A percentile compares a stretch with the other conserved stretches of the same genome.
Evolutionary conservation across 176 grass and related monocot species (phyloP).

Genomic region (Coix lacrymajobi): DNA sequence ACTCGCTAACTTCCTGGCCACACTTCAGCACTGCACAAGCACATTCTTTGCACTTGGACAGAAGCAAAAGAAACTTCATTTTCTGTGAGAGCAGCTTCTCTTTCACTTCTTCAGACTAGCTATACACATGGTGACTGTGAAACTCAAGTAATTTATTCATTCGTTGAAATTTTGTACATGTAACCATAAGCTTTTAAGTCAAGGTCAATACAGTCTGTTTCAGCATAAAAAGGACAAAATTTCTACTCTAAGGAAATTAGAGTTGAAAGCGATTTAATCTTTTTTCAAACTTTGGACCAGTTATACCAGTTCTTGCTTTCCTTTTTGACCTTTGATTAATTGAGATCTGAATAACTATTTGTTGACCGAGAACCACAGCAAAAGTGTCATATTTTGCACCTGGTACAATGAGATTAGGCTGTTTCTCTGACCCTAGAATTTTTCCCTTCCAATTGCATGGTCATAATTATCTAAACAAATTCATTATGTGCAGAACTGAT

Average conservation of each 20-base stretch:
- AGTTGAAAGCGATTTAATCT: background rate
- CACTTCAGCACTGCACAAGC: conserved; percentile 27
- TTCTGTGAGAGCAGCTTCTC: conserved; percentile 28
- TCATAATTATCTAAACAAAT: background rate
- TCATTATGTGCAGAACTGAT: background rate
- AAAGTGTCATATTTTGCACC: conserved; percentile 27
- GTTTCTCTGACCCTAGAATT: background rate
- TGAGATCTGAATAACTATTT: conserved; percentile 13
- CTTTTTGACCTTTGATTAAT: conserved; percentile 20
- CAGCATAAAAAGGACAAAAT: conserved; percentile 23
- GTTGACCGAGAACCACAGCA: conserved; percentile 29
- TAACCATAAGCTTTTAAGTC: conserved; percentile 12
- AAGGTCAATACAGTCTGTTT: conserved; percentile 11
- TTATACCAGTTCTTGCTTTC: background rate
- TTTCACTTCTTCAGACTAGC: conserved; percentile 23
- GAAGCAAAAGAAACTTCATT: conserved; percentile 44
- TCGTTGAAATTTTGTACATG: background rate
- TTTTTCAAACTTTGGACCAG: conserved; percentile 46
- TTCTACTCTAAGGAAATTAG: background rate
- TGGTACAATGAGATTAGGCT: conserved; percentile 12
- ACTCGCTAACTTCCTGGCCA: conserved; percentile 30
- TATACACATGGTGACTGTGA: conserved; percentile 2
- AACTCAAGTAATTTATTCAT: conserved; percentile 1
- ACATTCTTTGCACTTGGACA: conserved; percentile 40
- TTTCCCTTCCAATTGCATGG: background rate